Percentiles rank a stretch among this genome's conserved stretches.
Evolutionary conservation across 192 early-diverging fungal species (phyloP).

Genomic region (Coemansia reversa): DNA sequence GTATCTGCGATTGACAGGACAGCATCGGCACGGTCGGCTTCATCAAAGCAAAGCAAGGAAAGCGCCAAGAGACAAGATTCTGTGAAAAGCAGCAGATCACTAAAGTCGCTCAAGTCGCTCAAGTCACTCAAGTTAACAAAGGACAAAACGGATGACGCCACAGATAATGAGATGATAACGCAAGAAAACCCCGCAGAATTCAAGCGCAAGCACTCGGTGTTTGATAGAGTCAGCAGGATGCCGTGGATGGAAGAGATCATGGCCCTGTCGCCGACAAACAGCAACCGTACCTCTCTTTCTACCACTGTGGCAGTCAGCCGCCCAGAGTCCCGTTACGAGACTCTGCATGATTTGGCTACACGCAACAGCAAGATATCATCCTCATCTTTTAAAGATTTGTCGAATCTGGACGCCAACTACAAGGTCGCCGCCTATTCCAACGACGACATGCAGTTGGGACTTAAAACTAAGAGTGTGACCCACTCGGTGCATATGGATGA

Average conservation of each 20-base stretch:
- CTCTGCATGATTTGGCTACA: conserved; percentile 37
- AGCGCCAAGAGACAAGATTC: too few species aligned
- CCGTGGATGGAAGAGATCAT: conserved; percentile 52
- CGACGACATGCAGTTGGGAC: conserved; percentile 5
- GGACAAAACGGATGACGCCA: neutral
- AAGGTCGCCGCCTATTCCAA: neutral
- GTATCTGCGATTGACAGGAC: too few species aligned
- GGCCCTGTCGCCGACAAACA: conserved; percentile 43
- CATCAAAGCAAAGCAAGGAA: too few species aligned
- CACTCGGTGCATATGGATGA: conserved; percentile 13
- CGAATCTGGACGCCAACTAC: neutral
- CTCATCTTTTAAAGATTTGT: conserved; percentile 1
- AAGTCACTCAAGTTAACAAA: neutral
- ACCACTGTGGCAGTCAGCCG: conserved; percentile 4
- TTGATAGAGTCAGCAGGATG: conserved; percentile 32
- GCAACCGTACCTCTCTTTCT: conserved; percentile 35
- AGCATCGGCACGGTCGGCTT: too few species aligned
- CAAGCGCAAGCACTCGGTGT: conserved; percentile 25
- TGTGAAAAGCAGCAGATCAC: too few species aligned
- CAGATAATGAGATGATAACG: neutral
- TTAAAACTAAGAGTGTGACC: conserved; percentile 3
- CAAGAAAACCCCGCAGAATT: neutral
- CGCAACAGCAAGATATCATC: conserved; percentile 39
- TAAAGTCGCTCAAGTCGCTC: too few species aligned
- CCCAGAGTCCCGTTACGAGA: conserved; percentile 17